Evolutionary conservation across 2,329 filamentous ascomycete species (phyloP).

Genomic region (Mycosphaerella arachidis): DNA sequence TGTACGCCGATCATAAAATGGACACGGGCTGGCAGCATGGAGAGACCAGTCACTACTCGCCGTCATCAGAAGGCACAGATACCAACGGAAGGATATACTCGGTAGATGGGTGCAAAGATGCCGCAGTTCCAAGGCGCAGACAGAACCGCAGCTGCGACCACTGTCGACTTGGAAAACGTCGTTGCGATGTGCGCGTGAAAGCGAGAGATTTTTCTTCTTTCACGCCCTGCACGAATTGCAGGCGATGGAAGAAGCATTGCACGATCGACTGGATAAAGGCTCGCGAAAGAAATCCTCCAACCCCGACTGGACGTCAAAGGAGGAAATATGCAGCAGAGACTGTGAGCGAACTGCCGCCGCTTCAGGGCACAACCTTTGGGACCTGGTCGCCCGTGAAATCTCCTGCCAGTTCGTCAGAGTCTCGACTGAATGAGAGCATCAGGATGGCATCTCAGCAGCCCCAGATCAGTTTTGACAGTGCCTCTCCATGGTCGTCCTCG

Average conservation of each 20-base stretch:
- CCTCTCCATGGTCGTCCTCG: neutral
- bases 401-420: neutral
- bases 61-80: neutral
- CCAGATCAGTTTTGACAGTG: neutral
- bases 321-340: conserved; percentile 1
- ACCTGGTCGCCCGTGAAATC: neutral
- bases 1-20: neutral
- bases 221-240: conserved; percentile 12
- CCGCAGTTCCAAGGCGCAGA: conserved; percentile 6
- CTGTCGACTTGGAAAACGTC: conserved; percentile 12
- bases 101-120: conserved; percentile 2
- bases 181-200: conserved; percentile 10
- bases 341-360: neutral
- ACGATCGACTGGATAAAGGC: conserved; percentile 13
- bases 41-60: neutral
- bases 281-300: conserved; percentile 3
- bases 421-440: neutral
- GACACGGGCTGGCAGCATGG: neutral
- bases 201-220: conserved; percentile 3
- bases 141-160: conserved; percentile 16
- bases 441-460: neutral
- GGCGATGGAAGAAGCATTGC: conserved; percentile 13
- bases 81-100: conserved; percentile 4
- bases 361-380: neutral
- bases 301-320: neutral